A percentile compares a stretch with the other conserved stretches of the same genome.
Evolutionary conservation across 441 rosid genomes (phyloP).

Genomic region (California macrophylla): DNA sequence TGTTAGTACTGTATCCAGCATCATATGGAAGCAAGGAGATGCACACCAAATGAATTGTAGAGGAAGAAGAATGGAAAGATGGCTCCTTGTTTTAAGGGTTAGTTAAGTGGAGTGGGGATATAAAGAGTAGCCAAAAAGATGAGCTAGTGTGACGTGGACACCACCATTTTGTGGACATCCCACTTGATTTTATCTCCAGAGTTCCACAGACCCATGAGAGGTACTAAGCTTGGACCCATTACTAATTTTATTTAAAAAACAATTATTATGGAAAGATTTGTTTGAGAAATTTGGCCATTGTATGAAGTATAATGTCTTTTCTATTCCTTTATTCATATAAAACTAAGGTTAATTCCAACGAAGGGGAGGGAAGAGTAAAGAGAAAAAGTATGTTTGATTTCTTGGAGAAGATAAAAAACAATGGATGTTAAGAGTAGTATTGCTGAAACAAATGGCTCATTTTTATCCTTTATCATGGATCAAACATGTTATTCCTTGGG

Average conservation of each 20-base stretch:
- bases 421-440: neutral
- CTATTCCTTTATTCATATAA: neutral
- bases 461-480: neutral
- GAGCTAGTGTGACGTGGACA: constrained; percentile 39
- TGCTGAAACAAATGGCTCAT: neutral
- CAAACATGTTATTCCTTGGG: neutral
- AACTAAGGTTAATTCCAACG: neutral
- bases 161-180: constrained; percentile 49
- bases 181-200: constrained; percentile 28
- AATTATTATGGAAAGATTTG: neutral
- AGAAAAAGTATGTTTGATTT: neutral
- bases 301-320: neutral
- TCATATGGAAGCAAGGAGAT: neutral
- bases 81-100: constrained; percentile 26
- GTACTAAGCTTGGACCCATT: constrained; percentile 4
- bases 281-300: neutral
- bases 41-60: constrained; percentile 4
- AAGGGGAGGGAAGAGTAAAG: neutral
- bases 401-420: neutral
- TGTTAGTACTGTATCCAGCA: constrained; percentile 29
- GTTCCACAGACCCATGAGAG: neutral
- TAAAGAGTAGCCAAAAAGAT: constrained; percentile 17
- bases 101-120: constrained; percentile 29
- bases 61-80: constrained; percentile 14
- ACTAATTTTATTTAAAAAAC: neutral